phyloP scores from a whole-genome alignment of 2,329 filamentous ascomycete species.

The Colletotrichum sojae region DNA sequence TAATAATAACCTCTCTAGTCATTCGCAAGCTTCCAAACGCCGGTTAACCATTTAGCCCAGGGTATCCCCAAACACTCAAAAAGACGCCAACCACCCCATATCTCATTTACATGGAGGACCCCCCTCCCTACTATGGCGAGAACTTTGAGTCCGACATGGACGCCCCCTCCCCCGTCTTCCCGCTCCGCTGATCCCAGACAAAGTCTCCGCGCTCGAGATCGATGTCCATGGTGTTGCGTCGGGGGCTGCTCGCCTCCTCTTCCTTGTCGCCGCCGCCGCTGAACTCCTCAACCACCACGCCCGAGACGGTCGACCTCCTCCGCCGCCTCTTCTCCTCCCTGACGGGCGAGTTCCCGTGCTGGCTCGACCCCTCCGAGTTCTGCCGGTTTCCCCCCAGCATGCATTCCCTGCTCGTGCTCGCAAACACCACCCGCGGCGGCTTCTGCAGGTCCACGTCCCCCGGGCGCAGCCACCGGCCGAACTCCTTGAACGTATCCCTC shows the following conservation, averaged over 20 bases:
- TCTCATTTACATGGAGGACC: background rate
- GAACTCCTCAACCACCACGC: background rate
- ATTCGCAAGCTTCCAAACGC: background rate
- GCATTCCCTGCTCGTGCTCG: conserved; percentile 2
- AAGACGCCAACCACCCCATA: background rate
- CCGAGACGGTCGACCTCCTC: background rate
- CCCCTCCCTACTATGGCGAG: background rate
- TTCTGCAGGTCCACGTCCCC: conserved; percentile 24
- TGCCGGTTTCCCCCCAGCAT: background rate
- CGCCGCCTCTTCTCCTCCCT: background rate
- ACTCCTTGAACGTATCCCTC: conserved; percentile 17
- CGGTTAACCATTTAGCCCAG: conserved; percentile 5
- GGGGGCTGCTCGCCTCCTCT: too few relatives aligned
- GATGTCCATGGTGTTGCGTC: conserved; percentile 1
- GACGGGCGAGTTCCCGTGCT: background rate
- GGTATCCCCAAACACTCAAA: conserved; percentile 9
- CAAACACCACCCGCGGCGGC: background rate
- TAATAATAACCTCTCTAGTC: too few relatives aligned
- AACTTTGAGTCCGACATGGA: background rate
- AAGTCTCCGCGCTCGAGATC: conserved; percentile 21
- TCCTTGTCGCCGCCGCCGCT: too few relatives aligned
- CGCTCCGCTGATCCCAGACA: background rate
- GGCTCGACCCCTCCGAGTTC: background rate
- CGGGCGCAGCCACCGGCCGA: conserved; percentile 22
- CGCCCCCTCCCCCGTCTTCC: background rate